Evolutionary conservation across 1,139 yeast genomes (phyloP).

Genomic region (Hansenula sp.): DNA sequence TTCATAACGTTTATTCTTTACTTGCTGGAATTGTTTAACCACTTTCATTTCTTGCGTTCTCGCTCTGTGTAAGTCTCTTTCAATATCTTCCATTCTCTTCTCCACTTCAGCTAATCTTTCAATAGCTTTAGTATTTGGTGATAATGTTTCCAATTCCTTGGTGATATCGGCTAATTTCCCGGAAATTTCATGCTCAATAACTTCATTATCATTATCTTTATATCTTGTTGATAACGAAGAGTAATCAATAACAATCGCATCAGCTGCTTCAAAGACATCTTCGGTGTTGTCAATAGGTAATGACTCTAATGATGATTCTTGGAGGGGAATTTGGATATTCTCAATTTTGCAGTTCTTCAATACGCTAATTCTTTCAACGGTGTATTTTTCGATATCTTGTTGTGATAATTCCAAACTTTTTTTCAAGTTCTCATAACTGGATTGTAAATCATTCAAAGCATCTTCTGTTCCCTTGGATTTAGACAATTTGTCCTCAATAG

Average conservation of each 20-base stretch:
- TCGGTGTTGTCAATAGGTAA: constrained; percentile 42
- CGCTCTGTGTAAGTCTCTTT: constrained; percentile 60
- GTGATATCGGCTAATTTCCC: constrained; percentile 50
- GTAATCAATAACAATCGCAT: constrained; percentile 56
- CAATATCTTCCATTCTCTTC: constrained; percentile 54
- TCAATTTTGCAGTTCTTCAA: constrained; percentile 76
- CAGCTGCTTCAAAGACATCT: constrained; percentile 36
- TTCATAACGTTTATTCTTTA: constrained; percentile 58
- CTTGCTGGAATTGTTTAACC: constrained; percentile 52
- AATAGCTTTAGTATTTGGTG: constrained; percentile 79
- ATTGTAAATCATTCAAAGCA: constrained; percentile 11
- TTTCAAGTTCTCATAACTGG: constrained; percentile 21
- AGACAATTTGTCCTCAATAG: constrained; percentile 18
- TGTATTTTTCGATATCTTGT: constrained; percentile 45
- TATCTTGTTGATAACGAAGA: constrained; percentile 42
- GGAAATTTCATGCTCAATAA: constrained; percentile 34
- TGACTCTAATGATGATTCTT: constrained; percentile 51
- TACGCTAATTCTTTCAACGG: constrained; percentile 55
- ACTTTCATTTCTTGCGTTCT: constrained; percentile 59
- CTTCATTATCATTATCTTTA: constrained; percentile 29
- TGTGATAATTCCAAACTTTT: constrained; percentile 24
- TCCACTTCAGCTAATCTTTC: constrained; percentile 75
- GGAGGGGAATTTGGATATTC: constrained; percentile 61
- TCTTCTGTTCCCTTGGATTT: constrained; percentile 25
- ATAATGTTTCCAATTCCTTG: constrained; percentile 54